Evolutionary conservation across 768 basidiomycete genomes (phyloP), one percentile per base, ranked within the genome.

Genomic region (Mycena vulgaris): DNA sequence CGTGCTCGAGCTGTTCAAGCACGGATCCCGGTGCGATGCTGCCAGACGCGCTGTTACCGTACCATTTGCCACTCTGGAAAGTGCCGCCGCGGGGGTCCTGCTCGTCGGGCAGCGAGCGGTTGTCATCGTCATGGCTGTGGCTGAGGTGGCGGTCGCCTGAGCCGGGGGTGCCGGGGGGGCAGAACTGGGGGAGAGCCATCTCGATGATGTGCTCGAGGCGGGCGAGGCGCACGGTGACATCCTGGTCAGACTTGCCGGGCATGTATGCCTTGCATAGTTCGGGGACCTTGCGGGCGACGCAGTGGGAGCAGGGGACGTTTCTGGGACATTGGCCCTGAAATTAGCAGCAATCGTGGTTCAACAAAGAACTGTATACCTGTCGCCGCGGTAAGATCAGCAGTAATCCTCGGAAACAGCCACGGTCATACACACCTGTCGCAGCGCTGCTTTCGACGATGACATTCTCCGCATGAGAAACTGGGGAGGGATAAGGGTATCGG

Each of bases 241-340:
- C 94, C 76, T 94, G 92, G 79, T 95, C 95, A 19, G 89, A 85
- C 78, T 95, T 95, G 65, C 94, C 94, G 13, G 94, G 95, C 9
- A 93, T 95, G 76, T 96, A 96, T 0, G 94, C 91, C 78, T 93
- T 93, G 84, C 94, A 96, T 48, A 95, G 83, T 68, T 95, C 93
- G 33, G 94, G 94, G 0, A 96, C 93, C 79, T 95, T 95, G 76
- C 94, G 90, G 58, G 94, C 90, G 71, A 95, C 80, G 73, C 94
- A 96, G 92, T 95, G 60, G 52, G 37, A 48, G 58, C 66, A 74
- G 25, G 65, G 74, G 37, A 76, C 68, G 40, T 65, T 68, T 62
- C 63, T 72, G 53, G 72, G 53, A 53, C 8, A 37, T 37, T 37
- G 14, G 35, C 8, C 8, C 35, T 37, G 3, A 60, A 14, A 9